Conservation (phyloP, 345 rosid species). For the Firmiana major region DNA sequence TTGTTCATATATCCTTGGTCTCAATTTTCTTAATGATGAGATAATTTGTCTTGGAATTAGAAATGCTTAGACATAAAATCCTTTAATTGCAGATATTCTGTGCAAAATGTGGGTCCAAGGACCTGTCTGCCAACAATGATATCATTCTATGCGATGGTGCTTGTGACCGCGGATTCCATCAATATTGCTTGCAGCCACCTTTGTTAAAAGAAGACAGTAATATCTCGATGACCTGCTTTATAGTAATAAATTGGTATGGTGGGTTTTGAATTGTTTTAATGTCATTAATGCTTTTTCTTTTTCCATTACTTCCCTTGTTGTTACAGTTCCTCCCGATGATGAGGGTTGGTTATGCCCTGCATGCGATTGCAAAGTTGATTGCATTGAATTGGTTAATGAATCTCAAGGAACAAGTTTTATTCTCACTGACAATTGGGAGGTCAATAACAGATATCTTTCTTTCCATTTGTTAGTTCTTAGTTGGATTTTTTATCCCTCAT, state of each 20-base stretch:
- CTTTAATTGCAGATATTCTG: constrained; percentile 78
- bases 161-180: constrained; percentile 96
- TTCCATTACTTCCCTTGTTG: constrained; percentile 7
- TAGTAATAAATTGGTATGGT: constrained; percentile 10
- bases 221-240: constrained; percentile 28
- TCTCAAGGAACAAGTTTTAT: constrained; percentile 65
- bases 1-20: not conserved
- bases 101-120: constrained; percentile 90
- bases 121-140: constrained; percentile 69
- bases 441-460: constrained; percentile 21
- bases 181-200: constrained; percentile 82
- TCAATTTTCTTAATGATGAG: not conserved
- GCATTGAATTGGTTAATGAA: constrained; percentile 69
- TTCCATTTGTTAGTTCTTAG: not conserved
- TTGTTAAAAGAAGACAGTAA: constrained; percentile 86
- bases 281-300: constrained; percentile 7
- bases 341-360: constrained; percentile 98
- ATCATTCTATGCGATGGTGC: constrained; percentile 95
- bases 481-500: constrained; percentile 5
- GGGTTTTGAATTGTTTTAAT: constrained; percentile 15
- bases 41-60: constrained; percentile 12
- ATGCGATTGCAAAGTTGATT: constrained; percentile 86
- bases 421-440: constrained; percentile 81
- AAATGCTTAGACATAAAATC: constrained; percentile 27
- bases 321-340: constrained; percentile 89